Base-by-base conservation (phyloP, 148 eudicot species). In the Fagopyrum tataricum region DNA sequence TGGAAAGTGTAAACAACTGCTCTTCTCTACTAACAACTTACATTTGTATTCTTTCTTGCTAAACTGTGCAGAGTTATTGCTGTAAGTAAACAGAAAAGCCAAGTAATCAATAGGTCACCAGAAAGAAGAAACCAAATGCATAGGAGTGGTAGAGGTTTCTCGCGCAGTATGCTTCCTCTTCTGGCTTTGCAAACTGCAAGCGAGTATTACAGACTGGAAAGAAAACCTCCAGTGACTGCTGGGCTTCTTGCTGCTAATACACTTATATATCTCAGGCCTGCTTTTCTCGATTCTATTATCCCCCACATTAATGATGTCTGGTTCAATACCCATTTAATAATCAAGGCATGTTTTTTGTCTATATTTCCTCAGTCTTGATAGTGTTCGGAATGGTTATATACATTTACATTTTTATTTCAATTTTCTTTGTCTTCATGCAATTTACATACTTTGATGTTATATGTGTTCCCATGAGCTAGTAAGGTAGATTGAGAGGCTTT, bases 141-240 rank as follows among this genome's bases (percentile, higher is more conserved):
- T 6, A 26, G 77, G 41, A 77, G 83, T 10, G 77, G 84, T 74
- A 81, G 87, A 74, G 72, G 84, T 73, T 70, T 75, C 12, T 81
- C 82, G 6, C 76, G 81, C 2, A 81, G 85, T 8, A 77, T 84
- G 87, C 71, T 84, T 7, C 83, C 85, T 10, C 51, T 84, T 46
- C 24, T 84, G 76, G 87, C 85, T 42, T 69, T 84, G 62, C 84
- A 84, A 72, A 76, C 84, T 2, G 69, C 53, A 24, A 78, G 72
- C 17, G 87, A 79, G 64, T 84, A 84, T 67, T 82, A 78, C 70
- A 75, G 85, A 75, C 83, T 82, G 14, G 79, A 82, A 26, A 70
- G 85, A 18, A 84, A 84, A 40, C 87, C 87, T 53, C 87, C 87
- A 2, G 85, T 84, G 46, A 84, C 87, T 10, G 83, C 83, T 4